A percentile compares a stretch with the other conserved stretches of the same genome.
Evolutionary conservation across 225 moss, liverwort and hornwort genomes (phyloP).

Genomic region (Pseudisothecium myosuroides): DNA sequence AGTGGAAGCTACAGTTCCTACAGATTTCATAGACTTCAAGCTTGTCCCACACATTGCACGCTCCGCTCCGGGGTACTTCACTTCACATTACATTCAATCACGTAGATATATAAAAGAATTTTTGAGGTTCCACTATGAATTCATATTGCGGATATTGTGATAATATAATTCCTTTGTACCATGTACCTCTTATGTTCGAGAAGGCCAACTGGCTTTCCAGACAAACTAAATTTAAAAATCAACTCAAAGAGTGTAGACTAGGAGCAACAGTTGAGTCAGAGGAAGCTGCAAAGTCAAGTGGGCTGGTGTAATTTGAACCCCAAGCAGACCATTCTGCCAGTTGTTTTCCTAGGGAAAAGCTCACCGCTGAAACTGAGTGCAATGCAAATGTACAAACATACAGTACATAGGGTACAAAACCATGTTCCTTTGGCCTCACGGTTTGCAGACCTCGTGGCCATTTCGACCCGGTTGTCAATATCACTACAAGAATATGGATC

Average conservation of each 20-base stretch:
- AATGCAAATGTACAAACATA: background rate
- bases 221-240: background rate
- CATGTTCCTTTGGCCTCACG: background rate
- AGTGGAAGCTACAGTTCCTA: background rate
- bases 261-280: background rate
- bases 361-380: background rate
- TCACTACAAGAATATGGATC: background rate
- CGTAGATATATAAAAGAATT: background rate
- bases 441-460: background rate
- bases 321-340: background rate
- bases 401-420: background rate
- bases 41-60: background rate
- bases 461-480: background rate
- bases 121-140: background rate
- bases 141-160: background rate
- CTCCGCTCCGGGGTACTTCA: background rate
- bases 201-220: background rate
- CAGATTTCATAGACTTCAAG: background rate
- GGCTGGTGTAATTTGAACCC: background rate
- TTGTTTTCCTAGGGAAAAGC: background rate
- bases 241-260: background rate
- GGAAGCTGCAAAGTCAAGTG: background rate
- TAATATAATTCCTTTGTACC: background rate
- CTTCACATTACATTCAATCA: background rate
- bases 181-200: no score